Evolutionary conservation across 2,329 filamentous ascomycete species (phyloP).

Genomic region (Aspergillus chevalieri): DNA sequence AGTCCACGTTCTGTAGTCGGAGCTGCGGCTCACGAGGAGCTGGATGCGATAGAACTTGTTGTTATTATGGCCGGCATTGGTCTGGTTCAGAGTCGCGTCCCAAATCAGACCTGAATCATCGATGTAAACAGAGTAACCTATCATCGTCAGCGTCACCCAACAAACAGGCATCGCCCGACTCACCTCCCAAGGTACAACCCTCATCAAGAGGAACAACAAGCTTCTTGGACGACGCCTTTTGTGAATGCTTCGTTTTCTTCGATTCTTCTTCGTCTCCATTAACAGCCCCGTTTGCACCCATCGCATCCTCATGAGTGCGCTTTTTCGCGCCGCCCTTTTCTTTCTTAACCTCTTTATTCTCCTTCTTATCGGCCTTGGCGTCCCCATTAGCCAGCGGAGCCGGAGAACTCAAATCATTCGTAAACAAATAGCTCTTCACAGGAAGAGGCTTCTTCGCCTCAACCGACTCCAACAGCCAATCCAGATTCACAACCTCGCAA

Average conservation of each 20-base stretch:
- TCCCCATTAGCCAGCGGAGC: constrained; percentile 6
- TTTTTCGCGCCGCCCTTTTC: constrained; percentile 30
- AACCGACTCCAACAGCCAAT: constrained; percentile 59
- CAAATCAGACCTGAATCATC: constrained; percentile 62
- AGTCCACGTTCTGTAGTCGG: constrained; percentile 59
- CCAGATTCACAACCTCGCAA: constrained; percentile 52
- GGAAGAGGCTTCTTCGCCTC: constrained; percentile 35
- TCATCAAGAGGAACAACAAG: constrained; percentile 46
- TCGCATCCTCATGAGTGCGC: constrained; percentile 14
- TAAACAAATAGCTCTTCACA: constrained; percentile 34
- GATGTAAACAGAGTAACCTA: constrained; percentile 53
- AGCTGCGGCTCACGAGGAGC: constrained; percentile 38
- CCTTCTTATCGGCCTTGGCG: constrained; percentile 22
- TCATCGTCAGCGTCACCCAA: background rate
- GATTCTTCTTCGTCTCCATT: constrained; percentile 10
- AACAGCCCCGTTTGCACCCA: constrained; percentile 18
- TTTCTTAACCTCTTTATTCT: constrained; percentile 10
- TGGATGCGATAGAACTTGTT: constrained; percentile 81
- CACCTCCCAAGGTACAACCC: constrained; percentile 8
- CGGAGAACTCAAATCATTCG: constrained; percentile 6
- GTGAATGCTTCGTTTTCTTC: constrained; percentile 40
- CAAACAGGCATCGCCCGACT: background rate
- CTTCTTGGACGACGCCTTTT: constrained; percentile 38
- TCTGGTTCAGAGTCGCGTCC: constrained; percentile 74
- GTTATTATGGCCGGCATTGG: constrained; percentile 64